These are phyloP conservation scores for Penicillium silybi DNA, from an alignment of 495 filamentous ascomycete species.

Conservation along the genomic window DNA sequence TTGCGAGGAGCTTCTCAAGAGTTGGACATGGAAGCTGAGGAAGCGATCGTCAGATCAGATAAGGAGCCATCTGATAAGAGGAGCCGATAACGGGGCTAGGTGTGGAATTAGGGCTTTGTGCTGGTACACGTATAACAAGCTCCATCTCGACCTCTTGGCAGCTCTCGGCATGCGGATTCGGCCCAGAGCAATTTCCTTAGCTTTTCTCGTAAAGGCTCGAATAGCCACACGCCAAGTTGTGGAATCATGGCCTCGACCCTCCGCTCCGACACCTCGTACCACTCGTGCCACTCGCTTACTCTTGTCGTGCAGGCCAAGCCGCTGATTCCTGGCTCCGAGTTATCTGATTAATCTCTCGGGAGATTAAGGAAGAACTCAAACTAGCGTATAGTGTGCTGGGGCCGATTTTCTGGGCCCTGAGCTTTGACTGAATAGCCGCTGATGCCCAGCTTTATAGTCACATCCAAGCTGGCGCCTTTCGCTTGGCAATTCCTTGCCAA, in stretches of 20 bases:
- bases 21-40: not conserved
- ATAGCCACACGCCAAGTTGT: no score
- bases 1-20: not conserved
- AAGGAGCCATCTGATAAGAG: constrained; percentile 15
- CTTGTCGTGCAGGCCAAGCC: not conserved
- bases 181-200: not conserved
- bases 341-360: constrained; percentile 7
- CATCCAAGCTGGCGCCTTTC: not conserved
- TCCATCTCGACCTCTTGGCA: not conserved
- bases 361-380: constrained; percentile 1
- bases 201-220: not conserved
- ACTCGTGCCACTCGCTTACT: not conserved
- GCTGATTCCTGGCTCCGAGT: not conserved
- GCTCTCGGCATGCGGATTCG: not conserved
- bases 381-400: not conserved
- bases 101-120: constrained; percentile 7
- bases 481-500: not conserved
- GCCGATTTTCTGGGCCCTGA: not conserved
- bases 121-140: not conserved
- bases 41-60: constrained; percentile 20
- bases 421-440: not conserved
- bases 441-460: not conserved
- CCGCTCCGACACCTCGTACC: not conserved
- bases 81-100: not conserved
- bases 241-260: not conserved